Conservation (phyloP, 129 eudicot species). For the Gnaphalium uliginosum region DNA sequence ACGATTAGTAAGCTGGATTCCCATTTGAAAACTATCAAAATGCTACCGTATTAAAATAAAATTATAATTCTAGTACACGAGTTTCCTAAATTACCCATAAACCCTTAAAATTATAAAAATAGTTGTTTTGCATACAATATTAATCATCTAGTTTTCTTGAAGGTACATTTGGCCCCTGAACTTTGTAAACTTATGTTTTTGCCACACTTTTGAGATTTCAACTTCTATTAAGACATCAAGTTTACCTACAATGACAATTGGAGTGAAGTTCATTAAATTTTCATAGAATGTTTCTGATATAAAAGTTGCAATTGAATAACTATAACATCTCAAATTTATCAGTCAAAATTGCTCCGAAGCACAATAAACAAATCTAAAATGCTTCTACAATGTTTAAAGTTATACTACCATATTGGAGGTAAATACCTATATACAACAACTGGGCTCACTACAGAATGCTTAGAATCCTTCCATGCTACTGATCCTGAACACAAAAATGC, state of each 20-base stretch:
- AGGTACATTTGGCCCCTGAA: no score
- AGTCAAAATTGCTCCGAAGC: background rate
- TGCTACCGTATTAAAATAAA: no score
- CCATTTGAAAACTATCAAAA: no score
- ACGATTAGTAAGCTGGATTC: no score
- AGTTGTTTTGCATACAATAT: no score
- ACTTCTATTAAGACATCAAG: no score
- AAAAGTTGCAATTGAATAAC: background rate
- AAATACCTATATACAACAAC: slow-evolving; percentile 56
- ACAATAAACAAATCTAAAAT: background rate
- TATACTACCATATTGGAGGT: slow-evolving; percentile 24
- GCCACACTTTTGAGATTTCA: no score
- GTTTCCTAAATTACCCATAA: no score
- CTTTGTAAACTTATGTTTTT: no score
- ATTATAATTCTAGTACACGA: no score
- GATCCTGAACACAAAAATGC: slow-evolving; percentile 39
- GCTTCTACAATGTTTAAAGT: background rate
- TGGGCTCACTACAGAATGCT: slow-evolving; percentile 67
- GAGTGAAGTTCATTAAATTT: background rate
- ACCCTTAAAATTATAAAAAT: no score
- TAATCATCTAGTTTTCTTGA: no score
- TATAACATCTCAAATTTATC: slow-evolving; percentile 10
- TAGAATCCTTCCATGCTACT: slow-evolving; percentile 54
- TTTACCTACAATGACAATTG: background rate
- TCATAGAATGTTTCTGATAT: background rate